Base-by-base conservation (phyloP, 2,329 filamentous ascomycete genomes). In the Aspergillus phoenicis region DNA sequence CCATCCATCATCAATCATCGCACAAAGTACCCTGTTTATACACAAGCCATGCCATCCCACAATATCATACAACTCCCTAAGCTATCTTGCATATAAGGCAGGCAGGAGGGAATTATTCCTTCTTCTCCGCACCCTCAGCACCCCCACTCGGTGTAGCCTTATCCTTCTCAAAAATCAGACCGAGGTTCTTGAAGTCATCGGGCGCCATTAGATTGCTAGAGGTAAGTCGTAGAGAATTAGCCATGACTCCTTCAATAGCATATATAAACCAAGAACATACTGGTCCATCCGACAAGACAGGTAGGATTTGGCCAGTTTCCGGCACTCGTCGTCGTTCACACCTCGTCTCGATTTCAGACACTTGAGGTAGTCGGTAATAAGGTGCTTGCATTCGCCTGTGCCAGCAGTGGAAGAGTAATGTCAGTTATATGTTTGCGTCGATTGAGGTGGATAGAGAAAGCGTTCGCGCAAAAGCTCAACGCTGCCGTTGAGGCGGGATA, bases 181-280 rank as follows among this genome's bases (percentile, higher is more conserved):
- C 95, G 43, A 99, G 81, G 73, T 99, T 99, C 77, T 91, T 92
- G 78, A 98, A 95, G 62, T 96, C 91, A 73, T 99, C 95, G 68
- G 86, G 91, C 7, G 93, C 93, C 95, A 99, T 99, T 33, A 99
- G 81, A 73, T 98, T 97, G 68, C 93, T 93, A 69, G 30, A 8
- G 8, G 1, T 45, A 17, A 26, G 28, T 36, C 33, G 39, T 22
- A 28, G 2, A 22, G 7, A 36, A 24, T 38, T 52, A 52, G 47
- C 33, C 10, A n/a, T n/a, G 5, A 6, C 11, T 13, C 33, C 10
- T 36, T 13, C 5, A 6, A 13, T 13, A 36, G 33, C 5, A 11
- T 13, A n/a, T 7, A 26, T 17, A 17, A 41, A 10, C 2, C 11
- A 36, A 1, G 33, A 20, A 80, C 88, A 74, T 81, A 96, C 93